phyloP scores from a whole-genome alignment of 75 land plant genomes.

The Pseudotsuga menziesii region DNA sequence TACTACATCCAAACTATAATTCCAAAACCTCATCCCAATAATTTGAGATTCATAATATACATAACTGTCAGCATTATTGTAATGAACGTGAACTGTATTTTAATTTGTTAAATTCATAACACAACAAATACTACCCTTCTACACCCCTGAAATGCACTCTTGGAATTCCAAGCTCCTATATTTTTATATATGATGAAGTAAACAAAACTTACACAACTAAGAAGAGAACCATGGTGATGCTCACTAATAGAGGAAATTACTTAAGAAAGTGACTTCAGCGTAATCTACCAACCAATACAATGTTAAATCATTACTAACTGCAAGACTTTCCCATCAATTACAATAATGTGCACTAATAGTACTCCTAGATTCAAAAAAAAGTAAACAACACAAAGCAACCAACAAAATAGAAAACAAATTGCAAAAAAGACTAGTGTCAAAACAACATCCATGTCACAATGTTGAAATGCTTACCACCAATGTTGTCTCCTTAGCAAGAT shows the following conservation, averaged over 20 bases:
- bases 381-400: not conserved
- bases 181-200: not conserved
- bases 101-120: not conserved
- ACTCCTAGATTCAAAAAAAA: not conserved
- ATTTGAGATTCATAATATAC: slow-evolving; percentile 31
- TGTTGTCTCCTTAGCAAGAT: not conserved
- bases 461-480: slow-evolving; percentile 8
- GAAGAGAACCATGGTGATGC: slow-evolving; percentile 30
- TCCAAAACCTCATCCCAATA: slow-evolving; percentile 66
- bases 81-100: not conserved
- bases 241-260: slow-evolving; percentile 48
- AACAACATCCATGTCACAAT: not conserved
- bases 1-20: slow-evolving; percentile 40
- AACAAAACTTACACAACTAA: slow-evolving; percentile 18
- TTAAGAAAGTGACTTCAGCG: slow-evolving; percentile 58
- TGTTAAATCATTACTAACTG: not conserved
- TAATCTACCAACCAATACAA: slow-evolving; percentile 22
- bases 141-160: slow-evolving; percentile 8
- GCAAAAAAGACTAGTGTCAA: not conserved
- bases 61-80: not conserved
- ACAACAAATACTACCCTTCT: slow-evolving; percentile 1
- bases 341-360: not conserved
- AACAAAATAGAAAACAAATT: not conserved
- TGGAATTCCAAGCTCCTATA: not conserved
- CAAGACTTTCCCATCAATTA: not conserved